A percentile compares a stretch with the other conserved stretches of the same genome.
Evolutionary conservation across 768 basidiomycete genomes (phyloP).

Genomic region (Lactarius akahatsu): DNA sequence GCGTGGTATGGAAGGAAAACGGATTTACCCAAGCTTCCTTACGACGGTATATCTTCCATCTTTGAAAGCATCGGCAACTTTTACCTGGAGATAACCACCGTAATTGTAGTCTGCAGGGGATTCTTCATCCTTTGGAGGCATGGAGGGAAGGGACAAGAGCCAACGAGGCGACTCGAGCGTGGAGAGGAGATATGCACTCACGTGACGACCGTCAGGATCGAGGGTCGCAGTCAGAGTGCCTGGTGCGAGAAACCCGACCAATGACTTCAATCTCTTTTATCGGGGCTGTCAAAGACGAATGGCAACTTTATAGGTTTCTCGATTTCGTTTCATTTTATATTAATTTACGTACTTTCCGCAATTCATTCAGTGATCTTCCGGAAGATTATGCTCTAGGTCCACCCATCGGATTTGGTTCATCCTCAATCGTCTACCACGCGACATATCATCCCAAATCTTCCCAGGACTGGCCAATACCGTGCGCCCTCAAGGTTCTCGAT

Average conservation of each 20-base stretch:
- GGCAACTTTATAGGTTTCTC: constrained; percentile 72
- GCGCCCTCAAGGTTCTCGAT: constrained; percentile 88
- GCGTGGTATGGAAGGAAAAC: constrained; percentile 13
- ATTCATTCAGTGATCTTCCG: constrained; percentile 53
- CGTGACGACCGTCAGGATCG: not conserved
- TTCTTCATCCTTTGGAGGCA: constrained; percentile 72
- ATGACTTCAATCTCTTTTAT: constrained; percentile 47
- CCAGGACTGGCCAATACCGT: constrained; percentile 46
- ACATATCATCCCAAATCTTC: constrained; percentile 49
- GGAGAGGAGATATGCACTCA: not conserved
- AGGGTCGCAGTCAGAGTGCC: not conserved
- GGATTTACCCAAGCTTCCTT: constrained; percentile 79
- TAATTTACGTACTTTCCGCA: not conserved
- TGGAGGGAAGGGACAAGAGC: constrained; percentile 49
- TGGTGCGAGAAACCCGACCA: not conserved
- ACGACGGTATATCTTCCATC: constrained; percentile 81
- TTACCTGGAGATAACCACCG: constrained; percentile 66
- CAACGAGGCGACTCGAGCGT: not conserved
- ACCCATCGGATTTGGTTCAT: constrained; percentile 88
- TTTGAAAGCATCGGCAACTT: constrained; percentile 79
- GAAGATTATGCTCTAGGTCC: constrained; percentile 73
- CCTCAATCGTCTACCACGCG: constrained; percentile 86
- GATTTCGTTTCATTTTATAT: not conserved
- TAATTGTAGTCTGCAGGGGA: constrained; percentile 80
- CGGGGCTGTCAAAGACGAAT: constrained; percentile 81